Percentiles rank a stretch among this genome's conserved stretches.
phyloP scores from a whole-genome alignment of 768 basidiomycete genomes.

The Leccinum variicolor region DNA sequence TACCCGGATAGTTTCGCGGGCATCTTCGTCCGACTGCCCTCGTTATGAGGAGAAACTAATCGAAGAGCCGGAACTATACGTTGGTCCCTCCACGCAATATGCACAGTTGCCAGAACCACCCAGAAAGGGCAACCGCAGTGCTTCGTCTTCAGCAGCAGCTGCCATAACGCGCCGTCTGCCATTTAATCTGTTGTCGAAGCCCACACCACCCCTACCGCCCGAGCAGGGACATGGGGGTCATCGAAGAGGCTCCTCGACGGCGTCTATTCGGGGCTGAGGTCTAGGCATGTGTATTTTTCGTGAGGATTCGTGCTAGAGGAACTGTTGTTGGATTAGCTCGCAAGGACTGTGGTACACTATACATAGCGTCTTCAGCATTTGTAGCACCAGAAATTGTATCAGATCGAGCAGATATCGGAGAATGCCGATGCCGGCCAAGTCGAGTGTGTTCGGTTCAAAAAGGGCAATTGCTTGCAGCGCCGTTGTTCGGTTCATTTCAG shows the following conservation, averaged over 20 bases:
- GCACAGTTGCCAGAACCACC: slow-evolving; percentile 73
- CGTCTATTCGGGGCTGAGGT: slow-evolving; percentile 32
- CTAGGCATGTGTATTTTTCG: slow-evolving; percentile 5
- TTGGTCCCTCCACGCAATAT: slow-evolving; percentile 69
- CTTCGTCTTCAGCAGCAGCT: slow-evolving; percentile 46
- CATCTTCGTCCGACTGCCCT: slow-evolving; percentile 55
- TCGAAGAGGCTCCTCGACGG: slow-evolving; percentile 43
- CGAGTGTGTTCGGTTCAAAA: slow-evolving; percentile 13
- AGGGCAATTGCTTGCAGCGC: slow-evolving; percentile 1
- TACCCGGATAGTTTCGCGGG: slow-evolving; percentile 43
- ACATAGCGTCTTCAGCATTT: slow-evolving; percentile 13
- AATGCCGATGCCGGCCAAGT: slow-evolving; percentile 23
- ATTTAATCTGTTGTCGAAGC: slow-evolving; percentile 66
- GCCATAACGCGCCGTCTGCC: slow-evolving; percentile 55
- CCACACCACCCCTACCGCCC: slow-evolving; percentile 31
- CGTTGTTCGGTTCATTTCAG: neutral
- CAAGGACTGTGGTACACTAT: slow-evolving; percentile 15
- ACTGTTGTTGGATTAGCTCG: slow-evolving; percentile 27
- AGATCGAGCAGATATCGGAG: slow-evolving; percentile 14
- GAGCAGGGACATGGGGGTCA: slow-evolving; percentile 32
- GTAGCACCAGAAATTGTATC: slow-evolving; percentile 11
- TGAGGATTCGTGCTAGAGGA: slow-evolving; percentile 1
- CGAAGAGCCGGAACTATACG: slow-evolving; percentile 49
- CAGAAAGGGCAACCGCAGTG: slow-evolving; percentile 36
- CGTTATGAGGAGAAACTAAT: slow-evolving; percentile 34